Evolutionary conservation across 208 protist species (phyloP).

Genomic region (Trypanosoma theileri): DNA sequence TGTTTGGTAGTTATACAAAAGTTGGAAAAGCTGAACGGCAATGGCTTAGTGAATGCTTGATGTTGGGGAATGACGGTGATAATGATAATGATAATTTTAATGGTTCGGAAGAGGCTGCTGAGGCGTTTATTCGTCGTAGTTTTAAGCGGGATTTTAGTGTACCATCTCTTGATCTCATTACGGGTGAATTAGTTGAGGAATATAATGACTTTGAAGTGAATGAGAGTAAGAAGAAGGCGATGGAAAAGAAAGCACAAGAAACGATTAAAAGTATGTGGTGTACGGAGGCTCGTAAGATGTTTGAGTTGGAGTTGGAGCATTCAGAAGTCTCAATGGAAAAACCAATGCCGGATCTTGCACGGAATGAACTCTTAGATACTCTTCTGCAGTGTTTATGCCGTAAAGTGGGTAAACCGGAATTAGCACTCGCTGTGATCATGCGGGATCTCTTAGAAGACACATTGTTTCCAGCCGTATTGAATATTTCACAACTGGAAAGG

Average conservation of each 20-base stretch:
- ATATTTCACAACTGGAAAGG: constrained; percentile 51
- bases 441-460: constrained; percentile 26
- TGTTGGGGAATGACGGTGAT: constrained; percentile 15
- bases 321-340: background rate
- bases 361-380: constrained; percentile 4
- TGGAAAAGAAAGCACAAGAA: constrained; percentile 29
- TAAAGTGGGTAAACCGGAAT: constrained; percentile 6
- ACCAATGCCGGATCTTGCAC: background rate
- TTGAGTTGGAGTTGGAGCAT: constrained; percentile 10
- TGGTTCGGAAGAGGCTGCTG: constrained; percentile 27
- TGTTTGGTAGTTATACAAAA: constrained; percentile 40
- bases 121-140: constrained; percentile 59
- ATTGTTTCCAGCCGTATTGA: constrained; percentile 33
- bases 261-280: constrained; percentile 28
- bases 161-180: constrained; percentile 33
- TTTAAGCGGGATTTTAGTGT: constrained; percentile 68
- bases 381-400: constrained; percentile 12
- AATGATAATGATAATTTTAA: too few species aligned
- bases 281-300: constrained; percentile 7
- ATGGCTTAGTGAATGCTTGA: constrained; percentile 49
- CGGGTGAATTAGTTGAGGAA: constrained; percentile 32
- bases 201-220: constrained; percentile 72
- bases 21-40: constrained; percentile 48
- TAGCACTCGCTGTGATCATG: constrained; percentile 38
- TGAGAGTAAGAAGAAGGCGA: constrained; percentile 43